Evolutionary conservation across 1,139 yeast genomes (phyloP).

Genomic region (Debaryomyces subglobosus): DNA sequence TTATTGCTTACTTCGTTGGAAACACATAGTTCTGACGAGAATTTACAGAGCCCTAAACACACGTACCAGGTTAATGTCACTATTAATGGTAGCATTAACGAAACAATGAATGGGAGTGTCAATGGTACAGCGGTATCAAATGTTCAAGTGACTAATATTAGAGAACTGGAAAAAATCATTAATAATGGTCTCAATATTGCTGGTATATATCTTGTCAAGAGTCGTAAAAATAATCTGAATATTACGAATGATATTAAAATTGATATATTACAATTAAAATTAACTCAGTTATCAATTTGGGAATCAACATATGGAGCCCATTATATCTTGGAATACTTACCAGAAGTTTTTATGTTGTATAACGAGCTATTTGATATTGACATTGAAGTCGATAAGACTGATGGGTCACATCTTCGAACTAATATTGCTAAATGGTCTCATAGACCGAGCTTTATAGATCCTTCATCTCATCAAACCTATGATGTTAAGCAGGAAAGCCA

Average conservation of each 20-base stretch:
- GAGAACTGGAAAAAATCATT: conserved; percentile 43
- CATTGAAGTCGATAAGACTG: conserved; percentile 15
- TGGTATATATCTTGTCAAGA: conserved; percentile 38
- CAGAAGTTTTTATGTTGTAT: conserved; percentile 67
- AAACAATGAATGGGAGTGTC: conserved; percentile 1
- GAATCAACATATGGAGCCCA: conserved; percentile 65
- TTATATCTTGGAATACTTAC: conserved; percentile 63
- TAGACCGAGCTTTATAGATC: conserved; percentile 51
- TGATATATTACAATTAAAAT: conserved; percentile 68
- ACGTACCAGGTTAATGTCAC: conserved; percentile 5
- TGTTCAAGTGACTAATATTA: conserved; percentile 7
- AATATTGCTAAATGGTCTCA: conserved; percentile 44
- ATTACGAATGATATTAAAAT: conserved; percentile 47
- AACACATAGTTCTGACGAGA: conserved; percentile 22
- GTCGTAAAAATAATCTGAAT: conserved; percentile 30
- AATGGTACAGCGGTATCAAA: background rate
- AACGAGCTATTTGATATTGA: conserved; percentile 54
- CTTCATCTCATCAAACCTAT: conserved; percentile 18
- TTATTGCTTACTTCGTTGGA: conserved; percentile 35
- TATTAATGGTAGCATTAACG: conserved; percentile 7
- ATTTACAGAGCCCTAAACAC: conserved; percentile 7
- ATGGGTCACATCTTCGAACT: conserved; percentile 7
- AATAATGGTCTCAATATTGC: conserved; percentile 49
- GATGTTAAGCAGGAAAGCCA: background rate
- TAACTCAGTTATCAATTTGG: conserved; percentile 73